phyloP scores from a whole-genome alignment of 1,139 yeast species.

The Wickerhamiella pararugosa region DNA sequence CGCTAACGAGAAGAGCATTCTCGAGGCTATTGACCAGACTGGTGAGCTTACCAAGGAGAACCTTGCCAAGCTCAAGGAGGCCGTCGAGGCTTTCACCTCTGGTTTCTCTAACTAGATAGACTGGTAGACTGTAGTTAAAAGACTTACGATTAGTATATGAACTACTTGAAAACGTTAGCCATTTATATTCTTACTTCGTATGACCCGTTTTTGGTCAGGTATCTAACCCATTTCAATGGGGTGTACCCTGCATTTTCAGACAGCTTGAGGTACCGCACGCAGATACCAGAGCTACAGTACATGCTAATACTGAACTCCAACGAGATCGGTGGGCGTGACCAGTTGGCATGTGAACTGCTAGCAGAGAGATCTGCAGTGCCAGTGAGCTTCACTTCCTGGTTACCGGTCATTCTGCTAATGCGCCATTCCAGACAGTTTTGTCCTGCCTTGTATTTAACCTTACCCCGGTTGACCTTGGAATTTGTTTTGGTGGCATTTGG shows the following conservation, averaged over 20 bases:
- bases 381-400: conserved; percentile 41
- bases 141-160: background rate
- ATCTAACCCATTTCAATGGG: conserved; percentile 80
- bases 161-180: background rate
- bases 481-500: conserved; percentile 37
- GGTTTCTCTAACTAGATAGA: conserved; percentile 14
- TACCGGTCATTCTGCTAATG: conserved; percentile 53
- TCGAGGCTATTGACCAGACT: conserved; percentile 69
- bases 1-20: conserved; percentile 74
- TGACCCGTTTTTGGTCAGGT: conserved; percentile 58
- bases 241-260: conserved; percentile 42
- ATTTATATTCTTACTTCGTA: conserved; percentile 55
- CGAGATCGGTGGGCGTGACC: conserved; percentile 70
- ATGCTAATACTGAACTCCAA: conserved; percentile 55
- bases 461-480: conserved; percentile 39
- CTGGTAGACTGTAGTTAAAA: conserved; percentile 3
- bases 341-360: conserved; percentile 25
- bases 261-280: conserved; percentile 50
- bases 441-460: conserved; percentile 51
- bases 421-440: conserved; percentile 57
- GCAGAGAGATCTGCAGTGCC: conserved; percentile 35
- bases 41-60: conserved; percentile 86
- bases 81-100: conserved; percentile 62
- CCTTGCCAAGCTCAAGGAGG: conserved; percentile 75
- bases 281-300: conserved; percentile 59